Percentiles rank a stretch among this genome's conserved stretches.
Evolutionary conservation across 2,329 filamentous ascomycete species (phyloP).

Genomic region (Nigrospora oryzae): DNA sequence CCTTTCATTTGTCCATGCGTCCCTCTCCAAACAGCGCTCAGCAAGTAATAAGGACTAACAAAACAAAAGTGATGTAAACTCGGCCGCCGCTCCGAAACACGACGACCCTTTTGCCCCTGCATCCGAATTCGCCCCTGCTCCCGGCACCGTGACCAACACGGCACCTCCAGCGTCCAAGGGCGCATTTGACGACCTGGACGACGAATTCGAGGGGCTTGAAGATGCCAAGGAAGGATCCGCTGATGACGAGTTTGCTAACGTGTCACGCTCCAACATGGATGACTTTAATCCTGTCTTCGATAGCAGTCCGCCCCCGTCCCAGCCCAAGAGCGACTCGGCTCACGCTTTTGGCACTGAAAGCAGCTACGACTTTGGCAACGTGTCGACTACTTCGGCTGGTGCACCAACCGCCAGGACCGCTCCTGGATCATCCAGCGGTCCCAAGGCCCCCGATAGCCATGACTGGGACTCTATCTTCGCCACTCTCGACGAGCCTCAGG

Average conservation of each 20-base stretch:
- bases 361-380: conserved; percentile 50
- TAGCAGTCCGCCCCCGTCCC: conserved; percentile 50
- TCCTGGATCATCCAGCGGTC: conserved; percentile 23
- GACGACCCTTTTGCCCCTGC: conserved; percentile 24
- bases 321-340: conserved; percentile 43
- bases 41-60: conserved; percentile 12
- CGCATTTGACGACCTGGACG: conserved; percentile 67
- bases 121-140: conserved; percentile 22
- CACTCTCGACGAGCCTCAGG: conserved; percentile 53
- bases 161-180: conserved; percentile 32
- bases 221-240: conserved; percentile 75
- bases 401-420: conserved; percentile 17
- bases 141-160: conserved; percentile 22
- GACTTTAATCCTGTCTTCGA: conserved; percentile 82
- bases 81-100: conserved; percentile 18
- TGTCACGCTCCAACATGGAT: conserved; percentile 62
- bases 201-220: conserved; percentile 74
- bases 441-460: conserved; percentile 44
- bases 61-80: conserved; percentile 12
- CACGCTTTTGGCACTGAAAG: conserved; percentile 43
- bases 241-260: conserved; percentile 72
- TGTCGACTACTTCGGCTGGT: conserved; percentile 25
- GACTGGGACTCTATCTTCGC: conserved; percentile 97
- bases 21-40: neutral
- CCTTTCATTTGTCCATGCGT: conserved; percentile 4